Evolutionary conservation across 2,329 filamentous ascomycete species (phyloP), one percentile per base, ranked within the genome.

Genomic region (Colletotrichum nymphaeae): DNA sequence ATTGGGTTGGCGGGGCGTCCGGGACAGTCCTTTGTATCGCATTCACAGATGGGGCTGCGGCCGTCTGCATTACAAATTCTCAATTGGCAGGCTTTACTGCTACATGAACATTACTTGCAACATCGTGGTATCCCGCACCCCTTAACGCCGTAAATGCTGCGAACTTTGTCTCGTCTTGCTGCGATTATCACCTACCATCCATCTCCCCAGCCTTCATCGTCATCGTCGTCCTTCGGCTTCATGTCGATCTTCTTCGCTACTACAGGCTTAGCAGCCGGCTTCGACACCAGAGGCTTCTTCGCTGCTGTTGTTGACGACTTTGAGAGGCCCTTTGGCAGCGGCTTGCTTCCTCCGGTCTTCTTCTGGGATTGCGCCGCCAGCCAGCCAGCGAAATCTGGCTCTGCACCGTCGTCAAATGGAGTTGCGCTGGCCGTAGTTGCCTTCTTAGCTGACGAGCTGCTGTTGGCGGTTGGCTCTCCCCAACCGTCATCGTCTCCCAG

Each of bases 381-480:
- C 95, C 97, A 98, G 5, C 95, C 95, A 5, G 95, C 96, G 82
- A 99, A 98, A 81, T 98, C 97, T 0, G 96, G 96, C 81, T 99
- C 96, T 3, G 93, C 92, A 30, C 93, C 92, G 77, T 98, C 95
- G 72, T 96, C 94, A 76, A 93, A 96, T 0, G 92, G 88, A 7
- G 88, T 84, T 35, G 83, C 78, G 6, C 80, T 80, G 8, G 78
- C 79, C 53, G 79, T 76, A 22, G 81, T 78, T 19, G 84, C 77
- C 35, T 86, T 78, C 62, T 80, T 80, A 2, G 9, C 79, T 73
- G 80, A 30, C 5, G 52, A 64, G 11, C 71, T 74, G 7, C 76
- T 35, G 75, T 78, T 19, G 72, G 74, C 63, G 59, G 77, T 73
- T 49, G 77, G 82, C 74, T 86, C 84, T 75, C 82, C 83, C 81